Evolutionary conservation across 768 basidiomycete genomes (phyloP), one percentile per base, ranked within the genome.

Genomic region (Phylloporus sp.): DNA sequence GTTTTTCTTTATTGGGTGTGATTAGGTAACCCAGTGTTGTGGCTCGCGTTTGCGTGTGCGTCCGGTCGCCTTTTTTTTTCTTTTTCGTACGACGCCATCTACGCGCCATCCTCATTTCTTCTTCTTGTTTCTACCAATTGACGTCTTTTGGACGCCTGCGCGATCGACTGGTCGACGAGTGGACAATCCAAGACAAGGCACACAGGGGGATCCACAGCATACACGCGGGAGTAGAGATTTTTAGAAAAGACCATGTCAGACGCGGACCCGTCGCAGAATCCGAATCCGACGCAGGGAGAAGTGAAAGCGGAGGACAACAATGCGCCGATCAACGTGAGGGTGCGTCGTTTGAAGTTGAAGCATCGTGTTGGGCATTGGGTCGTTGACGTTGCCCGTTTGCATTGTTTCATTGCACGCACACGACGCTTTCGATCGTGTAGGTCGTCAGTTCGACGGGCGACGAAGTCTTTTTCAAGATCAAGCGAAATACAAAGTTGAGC

Each of bases 381-480:
- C n/a, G n/a, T n/a, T n/a, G n/a, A n/a, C n/a, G n/a, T n/a, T n/a
- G n/a, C n/a, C n/a, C n/a, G n/a, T n/a, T n/a, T n/a, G n/a, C n/a
- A n/a, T n/a, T n/a, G n/a, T n/a, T n/a, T n/a, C n/a, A n/a, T n/a
- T n/a, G n/a, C n/a, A n/a, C n/a, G n/a, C n/a, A n/a, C n/a, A n/a
- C n/a, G n/a, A n/a, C n/a, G n/a, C 31, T 32, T 32, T 32, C 31
- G 22, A 17, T 1, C 6, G 6, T 1, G 5, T 11, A 91, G 89
- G 89, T 91, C 38, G 78, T 84, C 36, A 82, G 79, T 55, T 76
- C 85, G 29, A 65, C 71, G 11, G 90, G 89, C 47, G 89, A 93
- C 27, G 91, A 94, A 65, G 89, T 95, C 22, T 95, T 87, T 70
- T 96, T 96, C 79, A 95, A 96, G 78, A 94, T 96, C 71, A 96